phyloP scores from a whole-genome alignment of 2,329 filamentous ascomycete genomes.

The Penicillium psychrosexuale region DNA sequence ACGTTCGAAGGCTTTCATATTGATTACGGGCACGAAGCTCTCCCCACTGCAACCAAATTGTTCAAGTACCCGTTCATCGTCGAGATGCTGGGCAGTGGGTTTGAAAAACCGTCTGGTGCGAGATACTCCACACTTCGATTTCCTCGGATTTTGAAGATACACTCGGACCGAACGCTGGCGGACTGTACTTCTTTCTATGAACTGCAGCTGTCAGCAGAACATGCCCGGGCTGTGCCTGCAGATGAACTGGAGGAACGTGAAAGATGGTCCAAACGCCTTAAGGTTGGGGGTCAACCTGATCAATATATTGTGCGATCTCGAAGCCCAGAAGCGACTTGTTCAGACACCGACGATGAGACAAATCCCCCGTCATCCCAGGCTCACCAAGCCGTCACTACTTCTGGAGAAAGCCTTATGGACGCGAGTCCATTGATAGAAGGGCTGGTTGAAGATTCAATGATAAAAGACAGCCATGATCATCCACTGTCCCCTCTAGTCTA shows the following conservation, averaged over 20 bases:
- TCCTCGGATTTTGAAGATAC: conserved; percentile 71
- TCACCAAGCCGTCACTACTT: background rate
- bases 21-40: conserved; percentile 43
- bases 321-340: conserved; percentile 22
- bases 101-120: conserved; percentile 67
- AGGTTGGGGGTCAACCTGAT: conserved; percentile 47
- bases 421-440: background rate
- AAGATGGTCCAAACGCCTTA: conserved; percentile 60
- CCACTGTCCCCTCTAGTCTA: conserved; percentile 17
- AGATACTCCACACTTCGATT: conserved; percentile 74
- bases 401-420: background rate
- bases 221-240: conserved; percentile 51
- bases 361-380: background rate
- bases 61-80: conserved; percentile 73
- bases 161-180: conserved; percentile 67
- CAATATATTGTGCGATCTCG: conserved; percentile 28
- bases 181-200: conserved; percentile 69
- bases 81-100: conserved; percentile 76
- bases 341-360: conserved; percentile 11
- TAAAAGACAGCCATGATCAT: background rate
- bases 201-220: conserved; percentile 63
- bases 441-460: background rate
- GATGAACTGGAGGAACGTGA: conserved; percentile 60
- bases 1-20: conserved; percentile 43
- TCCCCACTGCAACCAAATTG: conserved; percentile 42